Evolutionary conservation across 441 rosid species (phyloP).

Genomic region (Flueggea neowawraea): DNA sequence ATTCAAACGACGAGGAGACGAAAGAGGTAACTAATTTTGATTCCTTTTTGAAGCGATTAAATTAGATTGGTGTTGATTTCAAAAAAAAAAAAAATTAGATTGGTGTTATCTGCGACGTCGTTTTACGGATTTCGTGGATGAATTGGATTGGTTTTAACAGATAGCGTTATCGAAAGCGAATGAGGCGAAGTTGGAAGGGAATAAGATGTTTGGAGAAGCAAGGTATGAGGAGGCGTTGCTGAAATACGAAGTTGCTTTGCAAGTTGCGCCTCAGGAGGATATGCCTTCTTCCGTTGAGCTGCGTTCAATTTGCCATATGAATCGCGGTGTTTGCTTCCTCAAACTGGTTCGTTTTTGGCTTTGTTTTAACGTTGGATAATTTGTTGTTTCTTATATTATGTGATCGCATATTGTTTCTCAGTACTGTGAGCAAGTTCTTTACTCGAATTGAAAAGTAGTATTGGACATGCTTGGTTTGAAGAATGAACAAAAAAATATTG

Average conservation of each 20-base stretch:
- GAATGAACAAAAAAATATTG: too few species aligned
- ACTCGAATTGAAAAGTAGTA: too few species aligned
- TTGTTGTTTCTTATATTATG: too few species aligned
- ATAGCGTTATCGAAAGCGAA: conserved; percentile 56
- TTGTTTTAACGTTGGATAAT: too few species aligned
- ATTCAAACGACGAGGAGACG: conserved; percentile 28
- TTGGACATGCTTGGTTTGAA: too few species aligned
- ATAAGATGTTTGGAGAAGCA: conserved; percentile 58
- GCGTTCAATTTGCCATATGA: conserved; percentile 72
- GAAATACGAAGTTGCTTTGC: conserved; percentile 62
- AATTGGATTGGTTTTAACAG: conserved; percentile 24
- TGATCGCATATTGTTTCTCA: too few species aligned
- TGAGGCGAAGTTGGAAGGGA: conserved; percentile 81
- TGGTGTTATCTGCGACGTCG: neutral
- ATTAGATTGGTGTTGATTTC: too few species aligned
- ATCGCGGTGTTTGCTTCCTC: conserved; percentile 74
- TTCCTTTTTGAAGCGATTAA: neutral
- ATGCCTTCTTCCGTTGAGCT: conserved; percentile 41
- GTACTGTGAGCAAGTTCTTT: too few species aligned
- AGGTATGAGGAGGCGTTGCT: conserved; percentile 78
- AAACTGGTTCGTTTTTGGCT: conserved; percentile 51
- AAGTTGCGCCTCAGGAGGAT: conserved; percentile 33
- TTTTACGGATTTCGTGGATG: neutral
- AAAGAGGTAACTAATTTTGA: conserved; percentile 38
- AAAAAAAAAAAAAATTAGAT: too few species aligned